Evolutionary conservation across 805 yeast species (phyloP).

Genomic region (Brettanomyces custersianus): DNA sequence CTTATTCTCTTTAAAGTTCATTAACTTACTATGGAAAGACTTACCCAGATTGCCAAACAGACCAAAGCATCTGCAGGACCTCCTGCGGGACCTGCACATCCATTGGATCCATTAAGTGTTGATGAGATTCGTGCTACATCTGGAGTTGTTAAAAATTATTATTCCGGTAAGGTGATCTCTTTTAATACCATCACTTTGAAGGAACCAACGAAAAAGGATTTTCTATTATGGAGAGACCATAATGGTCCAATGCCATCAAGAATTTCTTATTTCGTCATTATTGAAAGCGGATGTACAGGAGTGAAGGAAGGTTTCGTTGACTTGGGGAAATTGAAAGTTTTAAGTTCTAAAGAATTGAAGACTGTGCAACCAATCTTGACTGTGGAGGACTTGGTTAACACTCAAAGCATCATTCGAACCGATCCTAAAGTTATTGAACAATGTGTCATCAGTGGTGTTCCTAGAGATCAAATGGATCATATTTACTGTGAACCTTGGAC

Average conservation of each 20-base stretch:
- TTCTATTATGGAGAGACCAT: slow-evolving; percentile 55
- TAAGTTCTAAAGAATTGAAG: slow-evolving; percentile 38
- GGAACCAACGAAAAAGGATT: slow-evolving; percentile 62
- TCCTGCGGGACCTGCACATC: slow-evolving; percentile 52
- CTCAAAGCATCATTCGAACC: slow-evolving; percentile 58
- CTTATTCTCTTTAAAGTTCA: not conserved
- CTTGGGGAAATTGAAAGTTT: slow-evolving; percentile 37
- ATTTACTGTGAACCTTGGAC: slow-evolving; percentile 64
- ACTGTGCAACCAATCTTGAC: slow-evolving; percentile 73
- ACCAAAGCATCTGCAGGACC: slow-evolving; percentile 46
- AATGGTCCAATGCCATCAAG: slow-evolving; percentile 59
- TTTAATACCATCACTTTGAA: slow-evolving; percentile 65
- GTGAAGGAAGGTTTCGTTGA: slow-evolving; percentile 67
- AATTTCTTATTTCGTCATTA: slow-evolving; percentile 55
- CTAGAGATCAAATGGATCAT: slow-evolving; percentile 50
- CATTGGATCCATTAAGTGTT: slow-evolving; percentile 62
- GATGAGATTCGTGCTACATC: slow-evolving; percentile 54
- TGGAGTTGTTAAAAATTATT: slow-evolving; percentile 39
- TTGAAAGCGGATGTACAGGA: slow-evolving; percentile 51
- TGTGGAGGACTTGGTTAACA: slow-evolving; percentile 51
- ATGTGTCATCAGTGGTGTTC: slow-evolving; percentile 61
- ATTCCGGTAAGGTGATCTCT: slow-evolving; percentile 33
- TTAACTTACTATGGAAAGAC: slow-evolving; percentile 43
- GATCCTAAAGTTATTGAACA: slow-evolving; percentile 68
- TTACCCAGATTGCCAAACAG: slow-evolving; percentile 54